These are phyloP conservation scores for Saturnispora ahearnii DNA, from an alignment of 805 yeast species.

Conservation along the genomic window DNA sequence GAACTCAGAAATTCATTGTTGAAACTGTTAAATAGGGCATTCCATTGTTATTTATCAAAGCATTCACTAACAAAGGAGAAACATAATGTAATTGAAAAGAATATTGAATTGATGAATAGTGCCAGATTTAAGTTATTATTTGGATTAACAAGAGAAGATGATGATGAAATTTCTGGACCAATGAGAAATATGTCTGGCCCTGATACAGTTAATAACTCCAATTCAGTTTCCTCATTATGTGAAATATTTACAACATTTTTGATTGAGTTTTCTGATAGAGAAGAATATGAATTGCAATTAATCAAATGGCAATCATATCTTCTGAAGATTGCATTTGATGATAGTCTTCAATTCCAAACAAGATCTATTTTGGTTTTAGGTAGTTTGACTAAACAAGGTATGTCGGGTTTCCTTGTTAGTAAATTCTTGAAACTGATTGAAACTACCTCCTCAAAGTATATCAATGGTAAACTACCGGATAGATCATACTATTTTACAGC, in stretches of 20 bases:
- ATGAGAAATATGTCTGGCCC: constrained; percentile 16
- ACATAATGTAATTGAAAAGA: constrained; percentile 35
- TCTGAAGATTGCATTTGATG: constrained; percentile 50
- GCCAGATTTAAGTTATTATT: constrained; percentile 60
- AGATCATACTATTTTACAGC: neutral
- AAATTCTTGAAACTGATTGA: constrained; percentile 19
- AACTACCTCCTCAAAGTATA: constrained; percentile 11
- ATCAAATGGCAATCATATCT: constrained; percentile 58
- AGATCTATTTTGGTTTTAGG: constrained; percentile 66
- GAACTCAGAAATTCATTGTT: constrained; percentile 56
- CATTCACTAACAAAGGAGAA: constrained; percentile 38
- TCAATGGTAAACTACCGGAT: neutral
- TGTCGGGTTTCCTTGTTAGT: constrained; percentile 42
- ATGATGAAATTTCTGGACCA: constrained; percentile 22
- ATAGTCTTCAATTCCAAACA: constrained; percentile 51
- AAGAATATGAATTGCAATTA: constrained; percentile 47
- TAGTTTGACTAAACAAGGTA: constrained; percentile 52
- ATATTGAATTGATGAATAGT: constrained; percentile 42
- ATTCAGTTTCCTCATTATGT: constrained; percentile 51
- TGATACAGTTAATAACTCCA: constrained; percentile 33
- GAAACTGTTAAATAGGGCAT: constrained; percentile 52
- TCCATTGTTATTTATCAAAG: constrained; percentile 59
- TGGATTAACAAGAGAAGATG: constrained; percentile 53
- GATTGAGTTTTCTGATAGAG: constrained; percentile 36
- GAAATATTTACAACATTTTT: constrained; percentile 46